Percentiles rank a stretch among this genome's conserved stretches.
Evolutionary conservation across 2,329 filamentous ascomycete genomes (phyloP).

Genomic region (Ascochyta lentis): DNA sequence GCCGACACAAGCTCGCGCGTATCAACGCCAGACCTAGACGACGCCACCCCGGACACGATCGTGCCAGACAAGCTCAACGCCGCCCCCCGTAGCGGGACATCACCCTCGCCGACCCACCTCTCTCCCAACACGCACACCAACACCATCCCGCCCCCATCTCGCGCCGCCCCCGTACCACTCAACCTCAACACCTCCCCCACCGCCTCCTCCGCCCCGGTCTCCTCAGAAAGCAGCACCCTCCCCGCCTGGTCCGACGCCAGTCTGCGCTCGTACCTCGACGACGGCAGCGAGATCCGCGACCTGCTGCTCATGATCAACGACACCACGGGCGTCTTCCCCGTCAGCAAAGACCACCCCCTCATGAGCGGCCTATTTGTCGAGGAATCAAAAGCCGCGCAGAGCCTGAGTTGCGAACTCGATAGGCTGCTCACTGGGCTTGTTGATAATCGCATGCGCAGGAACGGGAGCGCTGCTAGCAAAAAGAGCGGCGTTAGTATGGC

Average conservation of each 20-base stretch:
- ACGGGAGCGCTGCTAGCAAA: slow-evolving; percentile 10
- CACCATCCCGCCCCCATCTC: slow-evolving; percentile 32
- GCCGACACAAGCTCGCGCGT: slow-evolving; percentile 60
- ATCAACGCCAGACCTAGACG: slow-evolving; percentile 44
- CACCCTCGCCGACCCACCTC: slow-evolving; percentile 34
- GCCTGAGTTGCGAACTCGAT: slow-evolving; percentile 90
- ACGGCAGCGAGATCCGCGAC: slow-evolving; percentile 86
- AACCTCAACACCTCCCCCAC: slow-evolving; percentile 23
- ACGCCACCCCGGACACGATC: slow-evolving; percentile 38
- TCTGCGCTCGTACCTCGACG: slow-evolving; percentile 88
- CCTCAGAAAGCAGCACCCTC: slow-evolving; percentile 57
- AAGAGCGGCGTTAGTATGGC: neutral
- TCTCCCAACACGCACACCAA: slow-evolving; percentile 20
- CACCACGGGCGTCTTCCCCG: slow-evolving; percentile 81
- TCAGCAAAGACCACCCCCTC: slow-evolving; percentile 83
- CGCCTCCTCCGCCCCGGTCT: slow-evolving; percentile 37
- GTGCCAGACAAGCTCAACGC: slow-evolving; percentile 34
- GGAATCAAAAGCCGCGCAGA: slow-evolving; percentile 82
- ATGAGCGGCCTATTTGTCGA: slow-evolving; percentile 82
- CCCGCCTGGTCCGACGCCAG: slow-evolving; percentile 86
- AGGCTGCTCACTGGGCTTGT: slow-evolving; percentile 85
- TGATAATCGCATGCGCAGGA: slow-evolving; percentile 50
- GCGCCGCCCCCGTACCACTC: slow-evolving; percentile 48
- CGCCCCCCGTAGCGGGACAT: slow-evolving; percentile 25
- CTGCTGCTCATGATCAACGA: slow-evolving; percentile 92